phyloP scores from a whole-genome alignment of 331 rosid genomes.

The Acacia concinna region DNA sequence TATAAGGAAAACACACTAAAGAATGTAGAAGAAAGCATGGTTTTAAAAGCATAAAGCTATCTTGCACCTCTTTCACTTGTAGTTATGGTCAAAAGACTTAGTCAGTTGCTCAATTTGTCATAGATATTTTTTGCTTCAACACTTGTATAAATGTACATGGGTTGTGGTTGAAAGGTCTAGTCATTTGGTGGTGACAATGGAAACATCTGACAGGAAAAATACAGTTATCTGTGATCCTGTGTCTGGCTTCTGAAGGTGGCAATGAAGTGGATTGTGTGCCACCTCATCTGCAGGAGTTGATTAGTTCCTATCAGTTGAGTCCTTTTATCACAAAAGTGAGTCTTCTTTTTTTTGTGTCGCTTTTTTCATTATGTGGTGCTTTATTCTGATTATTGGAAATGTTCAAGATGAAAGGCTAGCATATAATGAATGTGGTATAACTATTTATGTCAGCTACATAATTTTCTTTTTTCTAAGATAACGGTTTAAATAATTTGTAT shows the following conservation, averaged over 20 bases:
- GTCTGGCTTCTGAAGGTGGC: conserved; percentile 57
- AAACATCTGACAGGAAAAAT: conserved; percentile 54
- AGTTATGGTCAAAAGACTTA: not conserved
- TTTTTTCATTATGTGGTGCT: conserved; percentile 12
- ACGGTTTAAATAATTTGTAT: not conserved
- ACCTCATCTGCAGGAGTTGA: conserved; percentile 55
- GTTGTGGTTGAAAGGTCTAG: not conserved
- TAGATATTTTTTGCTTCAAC: conserved; percentile 17
- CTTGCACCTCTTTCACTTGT: not conserved
- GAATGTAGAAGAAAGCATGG: not conserved
- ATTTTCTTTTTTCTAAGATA: not conserved
- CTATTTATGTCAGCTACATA: not conserved
- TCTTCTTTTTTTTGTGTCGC: conserved; percentile 37
- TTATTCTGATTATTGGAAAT: conserved; percentile 10
- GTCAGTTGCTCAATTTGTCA: not conserved
- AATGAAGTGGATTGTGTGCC: conserved; percentile 50
- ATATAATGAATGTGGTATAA: not conserved
- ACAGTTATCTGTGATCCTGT: conserved; percentile 65
- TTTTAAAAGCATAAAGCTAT: not conserved
- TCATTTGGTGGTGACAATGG: conserved; percentile 19
- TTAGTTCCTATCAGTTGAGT: conserved; percentile 72
- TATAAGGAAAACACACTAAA: conserved; percentile 1
- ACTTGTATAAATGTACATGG: conserved; percentile 3
- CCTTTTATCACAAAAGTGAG: conserved; percentile 85
- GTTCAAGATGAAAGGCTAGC: conserved; percentile 1